Percentiles rank a stretch among this genome's conserved stretches.
These are phyloP conservation scores for Sugiyamaella sp. DNA, from an alignment of 1,139 yeast species.

Conservation along the genomic window DNA sequence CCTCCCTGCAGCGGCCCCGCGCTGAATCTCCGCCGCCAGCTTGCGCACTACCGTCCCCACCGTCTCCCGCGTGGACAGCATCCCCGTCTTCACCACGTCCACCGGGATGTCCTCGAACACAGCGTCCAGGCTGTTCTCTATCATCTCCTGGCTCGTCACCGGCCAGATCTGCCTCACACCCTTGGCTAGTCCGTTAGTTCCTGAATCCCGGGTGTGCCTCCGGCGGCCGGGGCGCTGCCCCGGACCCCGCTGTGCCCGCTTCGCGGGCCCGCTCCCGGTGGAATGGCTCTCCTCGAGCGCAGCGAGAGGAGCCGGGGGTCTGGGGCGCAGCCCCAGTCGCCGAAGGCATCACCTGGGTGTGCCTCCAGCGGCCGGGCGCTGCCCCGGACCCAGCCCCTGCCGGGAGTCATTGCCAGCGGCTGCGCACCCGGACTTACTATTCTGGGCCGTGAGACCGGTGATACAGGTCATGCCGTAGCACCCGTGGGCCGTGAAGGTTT, in stretches of 20 bases:
- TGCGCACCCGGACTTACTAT: constrained; percentile 45
- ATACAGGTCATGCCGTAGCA: constrained; percentile 84
- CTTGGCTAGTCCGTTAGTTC: constrained; percentile 31
- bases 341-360: too few species aligned
- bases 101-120: constrained; percentile 66
- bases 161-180: constrained; percentile 57
- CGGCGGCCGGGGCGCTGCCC: constrained; percentile 5
- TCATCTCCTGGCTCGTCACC: constrained; percentile 49
- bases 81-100: constrained; percentile 80
- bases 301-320: constrained; percentile 1
- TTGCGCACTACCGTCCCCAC: constrained; percentile 51
- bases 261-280: not conserved
- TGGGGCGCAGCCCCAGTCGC: constrained; percentile 3
- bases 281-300: not conserved
- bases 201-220: not conserved
- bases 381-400: too few species aligned
- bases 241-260: constrained; percentile 1
- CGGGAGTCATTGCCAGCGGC: too few species aligned
- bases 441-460: constrained; percentile 84
- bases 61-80: constrained; percentile 65
- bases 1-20: constrained; percentile 11
- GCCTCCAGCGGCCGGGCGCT: too few species aligned
- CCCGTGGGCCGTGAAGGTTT: constrained; percentile 75
- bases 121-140: constrained; percentile 54
- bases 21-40: constrained; percentile 29